Percentiles rank a stretch among this genome's conserved stretches.
These are phyloP conservation scores for Chaetomiaceae sp. DNA, from an alignment of 2,329 filamentous ascomycete species.

Conservation along the genomic window DNA sequence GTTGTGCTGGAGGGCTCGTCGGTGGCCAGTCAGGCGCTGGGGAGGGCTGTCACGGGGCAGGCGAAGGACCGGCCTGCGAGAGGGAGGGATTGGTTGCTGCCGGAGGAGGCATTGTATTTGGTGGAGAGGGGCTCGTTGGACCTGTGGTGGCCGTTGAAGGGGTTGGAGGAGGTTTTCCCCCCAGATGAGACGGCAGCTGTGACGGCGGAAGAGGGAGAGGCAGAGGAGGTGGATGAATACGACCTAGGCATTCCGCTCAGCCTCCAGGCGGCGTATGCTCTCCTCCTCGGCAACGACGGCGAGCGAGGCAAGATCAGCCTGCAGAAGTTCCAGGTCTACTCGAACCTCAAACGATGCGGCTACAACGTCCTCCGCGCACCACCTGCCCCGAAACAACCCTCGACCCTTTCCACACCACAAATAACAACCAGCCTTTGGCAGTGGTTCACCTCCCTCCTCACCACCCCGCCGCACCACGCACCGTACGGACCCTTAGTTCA, in stretches of 20 bases:
- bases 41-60: constrained; percentile 55
- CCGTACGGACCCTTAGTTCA: constrained; percentile 55
- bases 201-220: constrained; percentile 16
- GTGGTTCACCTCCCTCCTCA: constrained; percentile 50
- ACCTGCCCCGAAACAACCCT: constrained; percentile 23
- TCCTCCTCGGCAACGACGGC: constrained; percentile 69
- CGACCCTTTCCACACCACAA: constrained; percentile 14
- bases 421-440: constrained; percentile 40
- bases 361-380: constrained; percentile 75
- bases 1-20: constrained; percentile 66
- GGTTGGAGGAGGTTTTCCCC: constrained; percentile 48
- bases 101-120: constrained; percentile 86
- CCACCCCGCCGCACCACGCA: constrained; percentile 28
- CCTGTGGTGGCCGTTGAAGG: constrained; percentile 69
- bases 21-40: constrained; percentile 65
- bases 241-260: constrained; percentile 76
- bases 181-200: constrained; percentile 13
- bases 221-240: constrained; percentile 42
- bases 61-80: constrained; percentile 51
- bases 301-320: constrained; percentile 59
- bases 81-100: constrained; percentile 74
- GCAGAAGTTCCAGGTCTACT: constrained; percentile 84
- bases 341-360: constrained; percentile 75
- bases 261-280: constrained; percentile 82
- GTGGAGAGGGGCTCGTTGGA: constrained; percentile 85